Base-by-base conservation (phyloP, 495 filamentous ascomycete species). In the Bacidia rubella region DNA sequence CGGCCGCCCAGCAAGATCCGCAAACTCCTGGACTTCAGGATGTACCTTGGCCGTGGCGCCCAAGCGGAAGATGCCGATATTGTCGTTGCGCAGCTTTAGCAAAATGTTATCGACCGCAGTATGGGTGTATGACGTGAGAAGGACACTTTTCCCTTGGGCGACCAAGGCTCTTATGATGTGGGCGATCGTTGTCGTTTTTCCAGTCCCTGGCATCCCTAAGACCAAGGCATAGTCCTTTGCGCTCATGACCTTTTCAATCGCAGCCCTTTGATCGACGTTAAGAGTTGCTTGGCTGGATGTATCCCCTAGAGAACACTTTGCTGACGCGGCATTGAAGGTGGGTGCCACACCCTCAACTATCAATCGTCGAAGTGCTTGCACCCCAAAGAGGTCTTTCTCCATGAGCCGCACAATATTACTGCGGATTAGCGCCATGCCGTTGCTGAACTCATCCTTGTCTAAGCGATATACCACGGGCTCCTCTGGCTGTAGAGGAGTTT, bases 361-460 rank as follows among this genome's bases (percentile, higher is more conserved):
- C 22, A 96, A 70, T 25, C 74, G 74, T 43, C 92, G 79, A 44
- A 95, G 76, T 57, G 86, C 73, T 15, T 72, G 73, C n/a, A 84
- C 82, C 48, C 84, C 79, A 63, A 79, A 84, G 12, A 79, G 65
- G 39, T 81, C 80, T 55, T 87, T 80, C 38, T 87, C 80, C 88
- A 98, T 95, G 59, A 93, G 73, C 59, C 88, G 83, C 29, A 98
- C 74, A 0, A 98, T 77, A 58, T 96, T 98, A 63, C 92, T 94
- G 45, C 92, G 84, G 39, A 95, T 85, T 44, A 80, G 83, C 17
- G 92, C 88, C 88, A 98, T 93, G 52, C 92, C 92, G 55, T 90
- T 97, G 67, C 86, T 94, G 66, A 96, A 96, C 63, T 97, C 92
- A 59, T 97, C 92, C 65, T 96, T 96, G 67, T 98, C 92, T 1